These are phyloP conservation scores for Alternaria sp. DNA, from an alignment of 2,329 filamentous ascomycete genomes.

Conservation along the genomic window DNA sequence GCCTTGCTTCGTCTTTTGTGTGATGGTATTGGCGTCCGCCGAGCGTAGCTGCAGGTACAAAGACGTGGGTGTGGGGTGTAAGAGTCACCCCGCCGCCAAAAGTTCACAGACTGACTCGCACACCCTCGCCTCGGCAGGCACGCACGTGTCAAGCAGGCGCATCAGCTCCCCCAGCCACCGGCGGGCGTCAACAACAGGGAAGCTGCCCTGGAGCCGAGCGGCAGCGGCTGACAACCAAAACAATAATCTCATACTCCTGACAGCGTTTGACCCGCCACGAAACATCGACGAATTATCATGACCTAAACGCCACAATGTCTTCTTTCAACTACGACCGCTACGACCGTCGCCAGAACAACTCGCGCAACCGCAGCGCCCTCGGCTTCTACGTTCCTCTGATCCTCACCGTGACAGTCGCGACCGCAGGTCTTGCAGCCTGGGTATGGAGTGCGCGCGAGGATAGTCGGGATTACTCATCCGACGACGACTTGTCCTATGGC, in stretches of 20 bases:
- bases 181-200: constrained; percentile 19
- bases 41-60: constrained; percentile 22
- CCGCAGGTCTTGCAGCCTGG: constrained; percentile 88
- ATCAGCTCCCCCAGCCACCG: constrained; percentile 9
- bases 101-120: constrained; percentile 26
- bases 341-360: constrained; percentile 57
- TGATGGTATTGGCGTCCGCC: not conserved
- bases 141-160: constrained; percentile 18
- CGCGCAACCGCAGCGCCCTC: constrained; percentile 67
- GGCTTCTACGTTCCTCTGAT: constrained; percentile 90
- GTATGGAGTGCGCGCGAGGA: constrained; percentile 89
- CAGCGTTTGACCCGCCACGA: constrained; percentile 19
- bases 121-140: constrained; percentile 2
- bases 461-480: constrained; percentile 73
- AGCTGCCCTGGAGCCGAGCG: constrained; percentile 3
- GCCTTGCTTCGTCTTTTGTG: not conserved
- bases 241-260: constrained; percentile 1
- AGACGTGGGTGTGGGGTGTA: constrained; percentile 16
- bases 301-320: constrained; percentile 40
- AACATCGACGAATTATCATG: constrained; percentile 23
- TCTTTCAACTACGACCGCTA: constrained; percentile 65
- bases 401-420: constrained; percentile 86
- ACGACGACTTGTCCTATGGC: constrained; percentile 54
- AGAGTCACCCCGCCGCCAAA: constrained; percentile 33
- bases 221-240: constrained; percentile 11